Conservation (phyloP, 371 early-diverging fungal genomes). For the Mortierella sp. region DNA sequence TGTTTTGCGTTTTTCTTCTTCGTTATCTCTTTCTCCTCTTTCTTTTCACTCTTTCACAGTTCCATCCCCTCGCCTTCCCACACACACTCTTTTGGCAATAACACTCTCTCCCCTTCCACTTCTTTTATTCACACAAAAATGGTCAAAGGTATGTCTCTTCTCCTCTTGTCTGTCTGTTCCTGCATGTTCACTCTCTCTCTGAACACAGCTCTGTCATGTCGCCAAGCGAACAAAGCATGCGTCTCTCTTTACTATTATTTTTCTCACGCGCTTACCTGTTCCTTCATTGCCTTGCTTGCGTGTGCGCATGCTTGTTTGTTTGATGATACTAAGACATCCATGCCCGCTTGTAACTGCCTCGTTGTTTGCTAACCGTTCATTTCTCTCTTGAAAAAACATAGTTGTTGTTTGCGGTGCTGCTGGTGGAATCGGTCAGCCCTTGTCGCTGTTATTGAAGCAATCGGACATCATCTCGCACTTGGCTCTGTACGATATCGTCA, state of each 20-base stretch:
- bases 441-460: conserved; percentile 88
- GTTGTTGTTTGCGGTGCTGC: conserved; percentile 86
- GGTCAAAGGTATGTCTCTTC: conserved; percentile 39
- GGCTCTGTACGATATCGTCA: conserved; percentile 83
- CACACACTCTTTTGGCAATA: neutral
- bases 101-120: neutral
- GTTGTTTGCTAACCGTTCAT: neutral
- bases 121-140: conserved; percentile 19
- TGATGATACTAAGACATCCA: neutral
- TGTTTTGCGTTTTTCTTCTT: neutral
- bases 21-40: conserved; percentile 7
- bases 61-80: neutral
- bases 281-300: neutral
- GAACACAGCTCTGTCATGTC: neutral
- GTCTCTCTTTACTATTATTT: neutral
- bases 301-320: neutral
- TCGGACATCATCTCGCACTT: conserved; percentile 75
- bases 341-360: neutral
- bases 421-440: conserved; percentile 95
- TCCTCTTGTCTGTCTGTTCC: neutral
- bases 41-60: conserved; percentile 1
- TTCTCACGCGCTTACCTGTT: neutral
- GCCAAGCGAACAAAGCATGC: neutral
- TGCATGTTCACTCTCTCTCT: too few relatives aligned
- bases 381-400: conserved; percentile 13